Percentiles rank a stretch among this genome's conserved stretches.
Conservation (phyloP, 2,329 filamentous ascomycete genomes). For the Scedosporium apiospermum region DNA sequence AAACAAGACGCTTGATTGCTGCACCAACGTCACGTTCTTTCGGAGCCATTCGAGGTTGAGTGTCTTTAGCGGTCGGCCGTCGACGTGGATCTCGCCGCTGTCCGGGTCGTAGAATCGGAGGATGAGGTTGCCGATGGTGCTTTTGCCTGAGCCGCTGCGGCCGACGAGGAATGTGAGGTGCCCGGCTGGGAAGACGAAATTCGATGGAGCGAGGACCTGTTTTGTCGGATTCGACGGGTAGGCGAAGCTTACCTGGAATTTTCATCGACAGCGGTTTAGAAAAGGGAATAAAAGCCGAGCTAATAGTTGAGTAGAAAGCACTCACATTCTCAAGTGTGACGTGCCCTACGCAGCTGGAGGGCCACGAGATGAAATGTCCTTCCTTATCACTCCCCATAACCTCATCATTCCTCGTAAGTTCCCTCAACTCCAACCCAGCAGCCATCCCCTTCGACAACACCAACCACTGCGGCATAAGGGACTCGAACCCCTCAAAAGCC, state of each 20-base stretch:
- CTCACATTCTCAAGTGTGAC: slow-evolving; percentile 61
- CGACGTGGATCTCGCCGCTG: slow-evolving; percentile 58
- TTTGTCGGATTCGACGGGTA: slow-evolving; percentile 64
- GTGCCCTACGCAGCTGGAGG: slow-evolving; percentile 47
- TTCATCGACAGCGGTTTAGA: slow-evolving; percentile 3
- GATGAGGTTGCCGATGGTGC: slow-evolving; percentile 73
- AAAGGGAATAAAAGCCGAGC: no score
- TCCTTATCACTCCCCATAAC: slow-evolving; percentile 9
- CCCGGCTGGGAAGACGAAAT: slow-evolving; percentile 61
- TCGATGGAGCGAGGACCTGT: slow-evolving; percentile 49
- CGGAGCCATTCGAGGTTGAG: slow-evolving; percentile 66
- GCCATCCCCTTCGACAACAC: slow-evolving; percentile 70
- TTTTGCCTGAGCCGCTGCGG: slow-evolving; percentile 84
- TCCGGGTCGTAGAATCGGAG: slow-evolving; percentile 64
- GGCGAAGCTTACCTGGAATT: slow-evolving; percentile 59
- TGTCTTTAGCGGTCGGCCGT: slow-evolving; percentile 49
- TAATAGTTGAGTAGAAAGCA: slow-evolving; percentile 2
- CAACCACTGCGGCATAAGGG: slow-evolving; percentile 66
- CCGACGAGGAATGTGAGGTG: slow-evolving; percentile 76
- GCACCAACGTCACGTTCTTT: slow-evolving; percentile 67
- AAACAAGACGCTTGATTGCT: slow-evolving; percentile 76
- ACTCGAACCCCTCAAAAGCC: slow-evolving; percentile 65
- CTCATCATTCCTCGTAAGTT: not conserved
- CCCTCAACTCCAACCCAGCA: slow-evolving; percentile 47
- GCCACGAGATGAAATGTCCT: slow-evolving; percentile 14